Evolutionary conservation across 2,329 filamentous ascomycete genomes (phyloP), one percentile per base, ranked within the genome.

Genomic region (Taxawa tesnikishii): DNA sequence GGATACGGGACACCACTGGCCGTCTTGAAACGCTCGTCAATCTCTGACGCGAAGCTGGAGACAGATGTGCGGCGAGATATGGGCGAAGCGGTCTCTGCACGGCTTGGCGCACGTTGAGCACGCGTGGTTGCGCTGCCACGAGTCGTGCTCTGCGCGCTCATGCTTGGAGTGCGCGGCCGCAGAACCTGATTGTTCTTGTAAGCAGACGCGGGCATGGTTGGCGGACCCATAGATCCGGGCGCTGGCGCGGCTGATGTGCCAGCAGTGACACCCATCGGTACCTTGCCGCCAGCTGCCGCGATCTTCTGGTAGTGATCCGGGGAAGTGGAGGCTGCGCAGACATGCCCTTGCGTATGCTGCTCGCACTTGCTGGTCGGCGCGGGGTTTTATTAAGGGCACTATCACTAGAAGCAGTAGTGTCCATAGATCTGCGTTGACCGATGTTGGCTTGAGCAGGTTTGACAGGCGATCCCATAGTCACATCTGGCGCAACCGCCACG

Each of bases 41-140:
- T 64, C 57, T 98, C 90, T 0, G 90, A 96, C 5, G 77, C 84
- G 51, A 98, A 98, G 0, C 90, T 96, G 1, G 90, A 94, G 5
- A 96, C 74, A 0, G 90, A 98, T 3, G 85, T 92, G 42, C 82
- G 75, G 26, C 80, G 73, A 15, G 51, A 53, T 15, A 48, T 65
- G 38, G 37, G 69, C 18, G 67, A 66, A 31, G 62, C 56, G 29
- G 65, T 59, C 40, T 60, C 58, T 30, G 59, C 55, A 36, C 67
- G 63, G 33, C 50, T 51, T 28, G 60, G 57, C 23, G 65, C 65
- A 59, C 42, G 51, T 37, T 51, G 53, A 32, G 55, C 56, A 23
- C 64, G 62, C 31, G 76, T 73, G 10, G 80, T 79, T 1, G 73
- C 75, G 25, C 68, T 73, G 29, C 51, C 47, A 24, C 43, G 40